Evolutionary conservation across 2,329 filamentous ascomycete species (phyloP).

Genomic region (Coniochaeta sp.): DNA sequence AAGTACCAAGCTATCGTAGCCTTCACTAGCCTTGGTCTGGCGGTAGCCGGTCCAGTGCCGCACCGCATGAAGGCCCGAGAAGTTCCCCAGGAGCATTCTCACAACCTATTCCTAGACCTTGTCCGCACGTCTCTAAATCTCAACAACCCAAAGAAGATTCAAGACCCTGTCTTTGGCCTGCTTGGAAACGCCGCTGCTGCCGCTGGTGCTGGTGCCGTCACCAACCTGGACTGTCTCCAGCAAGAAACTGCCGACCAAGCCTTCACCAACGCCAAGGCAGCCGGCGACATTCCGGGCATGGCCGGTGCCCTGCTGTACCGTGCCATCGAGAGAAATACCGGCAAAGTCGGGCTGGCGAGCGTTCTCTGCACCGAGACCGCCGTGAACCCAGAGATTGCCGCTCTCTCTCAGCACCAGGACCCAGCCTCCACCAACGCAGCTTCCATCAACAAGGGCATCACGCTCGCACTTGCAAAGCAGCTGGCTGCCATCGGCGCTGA

Average conservation of each 20-base stretch:
- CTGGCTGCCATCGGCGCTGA: conserved; percentile 33
- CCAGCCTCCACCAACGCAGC: conserved; percentile 30
- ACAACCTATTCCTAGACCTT: conserved; percentile 33
- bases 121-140: conserved; percentile 28
- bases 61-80: conserved; percentile 26
- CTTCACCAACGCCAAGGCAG: conserved; percentile 36
- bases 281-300: conserved; percentile 30
- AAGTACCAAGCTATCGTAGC: conserved; percentile 9
- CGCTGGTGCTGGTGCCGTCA: conserved; percentile 18
- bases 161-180: conserved; percentile 21
- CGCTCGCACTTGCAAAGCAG: conserved; percentile 29
- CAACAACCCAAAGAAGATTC: conserved; percentile 39
- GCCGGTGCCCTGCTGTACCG: conserved; percentile 32
- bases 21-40: conserved; percentile 8
- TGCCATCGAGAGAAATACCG: conserved; percentile 35
- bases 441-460: conserved; percentile 30
- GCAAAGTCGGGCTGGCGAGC: conserved; percentile 27
- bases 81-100: conserved; percentile 45
- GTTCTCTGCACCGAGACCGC: conserved; percentile 30
- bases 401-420: conserved; percentile 35
- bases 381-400: conserved; percentile 35
- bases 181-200: conserved; percentile 35
- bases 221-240: conserved; percentile 10
- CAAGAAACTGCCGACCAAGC: conserved; percentile 33
- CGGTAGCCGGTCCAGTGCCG: conserved; percentile 5